Conservation (phyloP, 192 early-diverging fungal species). For the Coemansia sp. region DNA sequence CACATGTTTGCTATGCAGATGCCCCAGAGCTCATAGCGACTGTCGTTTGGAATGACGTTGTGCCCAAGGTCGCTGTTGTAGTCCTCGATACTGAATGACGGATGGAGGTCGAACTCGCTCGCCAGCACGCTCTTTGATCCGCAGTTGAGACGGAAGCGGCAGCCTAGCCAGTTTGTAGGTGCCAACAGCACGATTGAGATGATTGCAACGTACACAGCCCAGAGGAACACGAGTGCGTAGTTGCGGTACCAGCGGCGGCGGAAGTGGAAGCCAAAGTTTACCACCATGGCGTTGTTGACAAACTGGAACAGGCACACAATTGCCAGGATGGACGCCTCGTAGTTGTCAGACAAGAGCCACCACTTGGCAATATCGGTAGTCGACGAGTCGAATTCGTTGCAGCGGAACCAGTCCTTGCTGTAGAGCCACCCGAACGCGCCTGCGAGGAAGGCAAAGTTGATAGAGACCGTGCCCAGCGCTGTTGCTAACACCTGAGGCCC, state of each 20-base stretch:
- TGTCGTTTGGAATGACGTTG: conserved; percentile 52
- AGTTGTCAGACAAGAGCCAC: conserved; percentile 77
- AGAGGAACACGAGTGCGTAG: conserved; percentile 57
- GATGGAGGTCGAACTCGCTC: conserved; percentile 20
- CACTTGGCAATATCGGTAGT: conserved; percentile 63
- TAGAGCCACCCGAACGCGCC: conserved; percentile 57
- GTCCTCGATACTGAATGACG: conserved; percentile 37
- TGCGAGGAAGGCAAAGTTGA: conserved; percentile 65
- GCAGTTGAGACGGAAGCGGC: conserved; percentile 71
- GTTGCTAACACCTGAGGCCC: conserved; percentile 67
- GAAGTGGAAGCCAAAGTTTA: conserved; percentile 66
- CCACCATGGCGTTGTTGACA: conserved; percentile 62
- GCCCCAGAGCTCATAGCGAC: conserved; percentile 59
- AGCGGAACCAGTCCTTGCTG: conserved; percentile 60
- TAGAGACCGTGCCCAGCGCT: conserved; percentile 60
- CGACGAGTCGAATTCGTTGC: conserved; percentile 67
- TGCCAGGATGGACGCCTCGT: conserved; percentile 60
- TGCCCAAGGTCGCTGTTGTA: conserved; percentile 62
- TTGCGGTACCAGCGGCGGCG: conserved; percentile 61
- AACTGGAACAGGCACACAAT: conserved; percentile 66
- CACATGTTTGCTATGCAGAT: conserved; percentile 47
- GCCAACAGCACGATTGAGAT: conserved; percentile 58
- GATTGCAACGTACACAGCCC: conserved; percentile 48
- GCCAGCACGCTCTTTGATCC: conserved; percentile 37
- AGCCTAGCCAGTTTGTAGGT: conserved; percentile 58